These are phyloP conservation scores for Heterobasidion parviporum DNA, from an alignment of 1,284 basidiomycete genomes.

Conservation along the genomic window DNA sequence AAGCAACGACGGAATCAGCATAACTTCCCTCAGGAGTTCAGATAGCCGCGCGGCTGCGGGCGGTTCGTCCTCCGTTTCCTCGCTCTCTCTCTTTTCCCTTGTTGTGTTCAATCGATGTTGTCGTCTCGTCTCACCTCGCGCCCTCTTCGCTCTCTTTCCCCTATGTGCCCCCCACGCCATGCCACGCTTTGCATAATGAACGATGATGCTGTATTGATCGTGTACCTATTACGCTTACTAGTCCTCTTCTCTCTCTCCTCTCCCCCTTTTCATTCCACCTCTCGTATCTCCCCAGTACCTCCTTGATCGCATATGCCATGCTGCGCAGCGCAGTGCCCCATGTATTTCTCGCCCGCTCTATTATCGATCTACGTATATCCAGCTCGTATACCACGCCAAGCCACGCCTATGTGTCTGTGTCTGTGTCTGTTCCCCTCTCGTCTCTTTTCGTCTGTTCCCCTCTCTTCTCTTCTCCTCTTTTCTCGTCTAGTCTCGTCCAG, in stretches of 20 bases:
- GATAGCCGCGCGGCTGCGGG: neutral
- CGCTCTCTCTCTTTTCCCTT: too few relatives aligned
- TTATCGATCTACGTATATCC: too few relatives aligned
- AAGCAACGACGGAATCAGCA: slow-evolving; percentile 8
- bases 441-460: too few relatives aligned
- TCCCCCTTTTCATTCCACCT: neutral
- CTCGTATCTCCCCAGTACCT: neutral
- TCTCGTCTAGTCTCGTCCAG: too few relatives aligned
- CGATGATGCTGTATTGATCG: neutral
- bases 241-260: too few relatives aligned
- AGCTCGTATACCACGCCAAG: too few relatives aligned
- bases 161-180: neutral
- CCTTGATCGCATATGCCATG: neutral
- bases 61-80: neutral
- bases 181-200: neutral
- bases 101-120: too few relatives aligned
- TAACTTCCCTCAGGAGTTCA: neutral
- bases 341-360: too few relatives aligned
- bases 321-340: too few relatives aligned
- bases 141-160: neutral
- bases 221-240: neutral
- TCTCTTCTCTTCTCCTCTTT: too few relatives aligned
- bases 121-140: neutral
- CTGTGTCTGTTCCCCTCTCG: too few relatives aligned
- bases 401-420: too few relatives aligned